These are phyloP conservation scores for Hericium erinaceus DNA, from an alignment of 768 basidiomycete species.

Conservation along the genomic window DNA sequence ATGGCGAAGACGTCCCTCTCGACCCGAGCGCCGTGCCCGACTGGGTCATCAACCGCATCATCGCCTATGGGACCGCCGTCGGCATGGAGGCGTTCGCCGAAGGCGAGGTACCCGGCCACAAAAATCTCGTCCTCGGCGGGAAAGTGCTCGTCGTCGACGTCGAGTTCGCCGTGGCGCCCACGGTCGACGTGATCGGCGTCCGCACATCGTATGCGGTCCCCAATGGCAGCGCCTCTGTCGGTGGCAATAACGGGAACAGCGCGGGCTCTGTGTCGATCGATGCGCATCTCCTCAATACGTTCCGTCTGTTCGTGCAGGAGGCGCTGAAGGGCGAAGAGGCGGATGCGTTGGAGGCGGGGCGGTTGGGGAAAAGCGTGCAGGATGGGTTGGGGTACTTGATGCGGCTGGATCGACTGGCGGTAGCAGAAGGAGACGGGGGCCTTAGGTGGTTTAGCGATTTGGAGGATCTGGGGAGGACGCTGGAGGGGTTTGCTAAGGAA, in stretches of 20 bases:
- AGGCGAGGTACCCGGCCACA: constrained; percentile 33
- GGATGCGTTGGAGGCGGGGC: constrained; percentile 45
- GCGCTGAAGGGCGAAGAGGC: constrained; percentile 43
- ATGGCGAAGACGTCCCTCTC: constrained; percentile 58
- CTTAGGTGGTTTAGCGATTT: constrained; percentile 69
- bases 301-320: constrained; percentile 51
- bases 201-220: background rate
- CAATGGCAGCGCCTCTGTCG: background rate
- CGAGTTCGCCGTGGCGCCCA: constrained; percentile 43
- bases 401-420: constrained; percentile 60
- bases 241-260: background rate
- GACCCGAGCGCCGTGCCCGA: constrained; percentile 33
- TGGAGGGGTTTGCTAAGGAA: constrained; percentile 39
- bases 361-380: constrained; percentile 37
- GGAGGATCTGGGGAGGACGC: constrained; percentile 40
- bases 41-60: constrained; percentile 53
- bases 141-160: constrained; percentile 77
- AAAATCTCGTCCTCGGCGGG: constrained; percentile 59
- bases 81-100: constrained; percentile 76
- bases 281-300: constrained; percentile 45
- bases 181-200: background rate
- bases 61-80: constrained; percentile 50
- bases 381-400: constrained; percentile 61
- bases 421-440: constrained; percentile 49
- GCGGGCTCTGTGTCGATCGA: constrained; percentile 38